A percentile compares a stretch with the other conserved stretches of the same genome.
phyloP scores from a whole-genome alignment of 1,139 yeast genomes.

The Nakaseomyces bracarensis region DNA sequence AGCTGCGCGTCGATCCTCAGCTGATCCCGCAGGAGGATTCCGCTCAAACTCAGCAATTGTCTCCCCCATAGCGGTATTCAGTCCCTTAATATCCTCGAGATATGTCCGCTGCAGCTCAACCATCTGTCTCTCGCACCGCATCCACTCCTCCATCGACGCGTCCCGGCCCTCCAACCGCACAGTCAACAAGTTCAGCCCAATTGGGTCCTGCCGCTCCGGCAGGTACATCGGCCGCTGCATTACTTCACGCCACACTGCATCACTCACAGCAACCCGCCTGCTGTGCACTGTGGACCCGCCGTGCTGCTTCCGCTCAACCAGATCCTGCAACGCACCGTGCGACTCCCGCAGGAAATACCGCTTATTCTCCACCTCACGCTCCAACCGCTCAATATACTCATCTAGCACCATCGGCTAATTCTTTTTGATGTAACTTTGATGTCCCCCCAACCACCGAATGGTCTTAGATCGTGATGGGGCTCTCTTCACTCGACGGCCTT shows the following conservation, averaged over 20 bases:
- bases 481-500: too few relatives aligned
- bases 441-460: too few relatives aligned
- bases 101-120: conserved; percentile 1
- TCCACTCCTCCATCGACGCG: conserved; percentile 8
- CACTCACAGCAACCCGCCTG: conserved; percentile 7
- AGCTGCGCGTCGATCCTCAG: too few relatives aligned
- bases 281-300: conserved; percentile 3
- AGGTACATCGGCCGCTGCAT: conserved; percentile 23
- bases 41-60: conserved; percentile 6
- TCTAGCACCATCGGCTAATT: too few relatives aligned
- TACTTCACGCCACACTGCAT: conserved; percentile 18
- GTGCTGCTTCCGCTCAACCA: conserved; percentile 8
- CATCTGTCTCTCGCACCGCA: background rate
- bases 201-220: conserved; percentile 30
- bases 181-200: conserved; percentile 24
- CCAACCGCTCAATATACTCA: conserved; percentile 19
- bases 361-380: conserved; percentile 25
- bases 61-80: conserved; percentile 2
- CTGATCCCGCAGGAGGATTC: too few relatives aligned
- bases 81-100: conserved; percentile 9
- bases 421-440: too few relatives aligned
- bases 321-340: conserved; percentile 14
- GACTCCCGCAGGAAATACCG: conserved; percentile 24
- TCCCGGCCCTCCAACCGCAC: conserved; percentile 6
- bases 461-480: too few relatives aligned